Percentiles rank a stretch among this genome's conserved stretches.
Evolutionary conservation across 2,329 filamentous ascomycete genomes (phyloP).

Genomic region (Zymoseptoria crescenta): DNA sequence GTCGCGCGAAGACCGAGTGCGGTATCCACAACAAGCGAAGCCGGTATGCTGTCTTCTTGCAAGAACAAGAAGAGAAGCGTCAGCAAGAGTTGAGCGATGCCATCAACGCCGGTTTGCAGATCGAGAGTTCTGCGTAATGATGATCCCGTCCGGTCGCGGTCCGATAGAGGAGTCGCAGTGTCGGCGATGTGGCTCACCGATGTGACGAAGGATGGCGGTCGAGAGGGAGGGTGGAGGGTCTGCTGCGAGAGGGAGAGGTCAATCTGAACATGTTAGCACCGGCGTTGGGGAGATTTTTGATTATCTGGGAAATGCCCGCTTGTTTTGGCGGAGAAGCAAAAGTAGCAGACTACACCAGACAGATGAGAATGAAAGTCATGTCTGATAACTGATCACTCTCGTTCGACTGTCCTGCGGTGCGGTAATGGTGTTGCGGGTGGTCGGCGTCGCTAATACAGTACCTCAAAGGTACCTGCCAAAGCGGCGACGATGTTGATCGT

Average conservation of each 20-base stretch:
- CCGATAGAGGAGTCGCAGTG: neutral
- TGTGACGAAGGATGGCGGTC: constrained; percentile 2
- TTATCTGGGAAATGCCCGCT: neutral
- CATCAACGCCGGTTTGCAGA: constrained; percentile 28
- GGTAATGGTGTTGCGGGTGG: neutral
- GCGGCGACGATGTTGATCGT: neutral
- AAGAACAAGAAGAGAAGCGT: constrained; percentile 63
- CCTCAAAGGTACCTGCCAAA: neutral
- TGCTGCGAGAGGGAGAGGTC: neutral
- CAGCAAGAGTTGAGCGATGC: constrained; percentile 44
- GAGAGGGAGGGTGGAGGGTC: constrained; percentile 1
- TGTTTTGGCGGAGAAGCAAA: neutral
- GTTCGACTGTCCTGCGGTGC: neutral
- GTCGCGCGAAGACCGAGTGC: constrained; percentile 90
- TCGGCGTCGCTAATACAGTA: neutral
- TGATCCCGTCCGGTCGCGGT: neutral
- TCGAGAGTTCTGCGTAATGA: constrained; percentile 22
- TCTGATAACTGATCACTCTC: neutral
- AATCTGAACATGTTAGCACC: constrained; percentile 5
- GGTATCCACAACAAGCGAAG: constrained; percentile 98
- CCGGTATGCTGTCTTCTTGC: constrained; percentile 78
- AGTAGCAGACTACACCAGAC: neutral
- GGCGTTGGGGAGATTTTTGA: constrained; percentile 2
- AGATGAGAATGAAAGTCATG: neutral
- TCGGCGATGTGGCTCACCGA: constrained; percentile 13